Evolutionary conservation across 2,329 filamentous ascomycete genomes (phyloP).

Genomic region (Raffaelea albimanens): DNA sequence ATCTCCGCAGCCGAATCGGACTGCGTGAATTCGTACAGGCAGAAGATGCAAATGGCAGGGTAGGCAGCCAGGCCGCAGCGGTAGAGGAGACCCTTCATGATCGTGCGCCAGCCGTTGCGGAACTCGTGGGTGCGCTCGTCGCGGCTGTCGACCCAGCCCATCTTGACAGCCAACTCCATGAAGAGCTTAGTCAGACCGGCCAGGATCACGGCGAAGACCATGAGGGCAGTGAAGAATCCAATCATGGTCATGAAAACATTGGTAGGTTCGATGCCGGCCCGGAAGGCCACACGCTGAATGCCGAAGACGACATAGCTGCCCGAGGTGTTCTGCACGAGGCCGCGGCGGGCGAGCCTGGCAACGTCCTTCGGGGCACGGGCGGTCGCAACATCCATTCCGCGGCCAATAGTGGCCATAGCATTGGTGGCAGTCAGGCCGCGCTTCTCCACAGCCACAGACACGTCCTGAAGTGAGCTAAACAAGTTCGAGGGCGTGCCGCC

Average conservation of each 20-base stretch:
- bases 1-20: constrained; percentile 70
- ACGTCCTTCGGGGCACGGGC: background rate
- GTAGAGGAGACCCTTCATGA: constrained; percentile 78
- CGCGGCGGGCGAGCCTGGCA: constrained; percentile 39
- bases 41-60: constrained; percentile 73
- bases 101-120: constrained; percentile 74
- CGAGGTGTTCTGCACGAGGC: constrained; percentile 29
- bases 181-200: constrained; percentile 66
- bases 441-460: constrained; percentile 65
- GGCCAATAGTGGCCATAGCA: constrained; percentile 18
- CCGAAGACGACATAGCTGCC: constrained; percentile 52
- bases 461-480: constrained; percentile 56
- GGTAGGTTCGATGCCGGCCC: constrained; percentile 64
- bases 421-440: constrained; percentile 20
- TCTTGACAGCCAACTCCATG: constrained; percentile 61
- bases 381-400: no score
- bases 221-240: constrained; percentile 70
- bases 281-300: constrained; percentile 72
- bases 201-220: constrained; percentile 57
- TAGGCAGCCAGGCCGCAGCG: constrained; percentile 73
- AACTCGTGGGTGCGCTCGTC: constrained; percentile 65
- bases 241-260: constrained; percentile 81
- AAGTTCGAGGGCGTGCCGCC: constrained; percentile 67
- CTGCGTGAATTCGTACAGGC: constrained; percentile 73
- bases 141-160: constrained; percentile 55